Conservation (phyloP, 768 basidiomycete genomes). For the Lentinula aciculospora region DNA sequence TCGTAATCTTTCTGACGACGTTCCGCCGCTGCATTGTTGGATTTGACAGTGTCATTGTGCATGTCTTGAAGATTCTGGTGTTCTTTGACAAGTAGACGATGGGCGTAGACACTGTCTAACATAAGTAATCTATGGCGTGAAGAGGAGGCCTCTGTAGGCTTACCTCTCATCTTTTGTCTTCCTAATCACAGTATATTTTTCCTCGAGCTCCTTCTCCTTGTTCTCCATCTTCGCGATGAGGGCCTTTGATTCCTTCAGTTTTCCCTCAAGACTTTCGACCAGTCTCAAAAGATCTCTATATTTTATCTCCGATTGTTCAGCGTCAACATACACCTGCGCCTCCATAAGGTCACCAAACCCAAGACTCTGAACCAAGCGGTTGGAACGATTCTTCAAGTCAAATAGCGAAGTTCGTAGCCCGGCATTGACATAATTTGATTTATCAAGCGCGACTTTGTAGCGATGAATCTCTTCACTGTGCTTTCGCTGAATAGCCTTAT, state of each 20-base stretch:
- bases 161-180: slow-evolving; percentile 1
- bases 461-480: slow-evolving; percentile 25
- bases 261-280: slow-evolving; percentile 24
- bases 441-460: slow-evolving; percentile 25
- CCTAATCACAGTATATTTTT: slow-evolving; percentile 18
- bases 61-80: neutral
- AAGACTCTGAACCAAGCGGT: slow-evolving; percentile 33
- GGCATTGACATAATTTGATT: slow-evolving; percentile 27
- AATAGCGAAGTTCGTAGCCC: slow-evolving; percentile 32
- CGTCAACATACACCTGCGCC: slow-evolving; percentile 34
- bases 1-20: slow-evolving; percentile 3
- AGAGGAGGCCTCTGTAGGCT: neutral
- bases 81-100: neutral
- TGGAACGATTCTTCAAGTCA: slow-evolving; percentile 28
- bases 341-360: slow-evolving; percentile 40
- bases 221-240: slow-evolving; percentile 17
- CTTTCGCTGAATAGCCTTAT: slow-evolving; percentile 28
- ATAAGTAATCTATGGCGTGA: neutral
- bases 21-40: neutral
- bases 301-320: slow-evolving; percentile 22
- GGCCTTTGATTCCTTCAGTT: slow-evolving; percentile 16
- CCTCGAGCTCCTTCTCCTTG: slow-evolving; percentile 16
- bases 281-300: slow-evolving; percentile 32
- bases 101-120: neutral
- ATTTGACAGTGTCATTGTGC: neutral